Base-by-base conservation (phyloP, 495 filamentous ascomycete species). In the Aspergillus conjunctus region DNA sequence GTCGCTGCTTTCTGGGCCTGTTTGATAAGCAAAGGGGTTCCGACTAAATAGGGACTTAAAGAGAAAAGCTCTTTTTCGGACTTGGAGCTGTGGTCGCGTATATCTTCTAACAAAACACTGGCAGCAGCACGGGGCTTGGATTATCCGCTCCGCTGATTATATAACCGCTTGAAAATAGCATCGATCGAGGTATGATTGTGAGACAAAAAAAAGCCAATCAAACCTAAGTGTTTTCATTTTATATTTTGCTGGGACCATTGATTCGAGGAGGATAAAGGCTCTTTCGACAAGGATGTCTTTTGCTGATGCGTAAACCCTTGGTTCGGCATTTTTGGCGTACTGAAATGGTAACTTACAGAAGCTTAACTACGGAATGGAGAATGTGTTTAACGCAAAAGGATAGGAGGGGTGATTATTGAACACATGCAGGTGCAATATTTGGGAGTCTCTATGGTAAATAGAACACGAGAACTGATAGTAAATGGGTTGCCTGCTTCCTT, bases 401-500 rank as follows among this genome's bases (percentile, higher is more conserved):
- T 14, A 14, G 26, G 30, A 32, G 12, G 30, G 52, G 33, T 33
- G 51, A 46, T 64, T 53, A 56, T 63, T 53, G 62, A 58, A 61
- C 56, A 65, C 51, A 63, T 48, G 57, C 46, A 60, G 55, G 50
- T 26, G 50, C 61, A 65, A 34, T 46, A 62, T 58, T 58, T 60
- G 31, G 44, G 41, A 45, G 49, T 48, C 21, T 66, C 59, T 65
- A 67, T 41, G 41, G 50, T 37, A 57, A 46, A 53, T 57, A 51
- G 18, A 61, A 56, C 44, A 48, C 6, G 17, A 56, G 44, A 10
- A 53, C 20, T 51, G 37, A 64, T 61, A 61, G 30, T 18, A 61
- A 68, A 62, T 41, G 64, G 65, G 68, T 61, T 56, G 59, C 68
- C 61, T 71, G 67, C 67, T 71, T 68, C 58, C 62, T 71, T 65